Percentiles rank a stretch among this genome's conserved stretches.
Conservation (phyloP, 2,329 filamentous ascomycete species). For the Mollisiaceae sp. region DNA sequence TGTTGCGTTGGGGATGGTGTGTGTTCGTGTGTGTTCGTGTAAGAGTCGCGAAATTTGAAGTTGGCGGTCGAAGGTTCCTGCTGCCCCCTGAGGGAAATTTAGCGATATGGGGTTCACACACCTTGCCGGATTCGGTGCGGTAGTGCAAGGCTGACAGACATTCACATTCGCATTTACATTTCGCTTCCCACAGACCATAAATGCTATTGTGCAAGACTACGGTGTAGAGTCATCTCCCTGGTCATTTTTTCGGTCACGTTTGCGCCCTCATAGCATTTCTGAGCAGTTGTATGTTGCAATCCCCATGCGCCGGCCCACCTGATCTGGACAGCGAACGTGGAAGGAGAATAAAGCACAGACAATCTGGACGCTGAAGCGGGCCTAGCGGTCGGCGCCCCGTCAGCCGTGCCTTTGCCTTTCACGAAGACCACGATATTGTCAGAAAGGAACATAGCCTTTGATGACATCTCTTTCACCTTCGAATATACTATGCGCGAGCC, state of each 20-base stretch:
- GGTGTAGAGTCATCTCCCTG: too few relatives aligned
- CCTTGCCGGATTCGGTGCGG: conserved; percentile 21
- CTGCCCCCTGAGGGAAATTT: conserved; percentile 28
- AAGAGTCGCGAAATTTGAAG: conserved; percentile 37
- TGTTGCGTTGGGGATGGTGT: conserved; percentile 24
- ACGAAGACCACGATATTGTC: background rate
- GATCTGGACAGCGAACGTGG: background rate
- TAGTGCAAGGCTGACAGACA: conserved; percentile 11
- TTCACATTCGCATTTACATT: too few relatives aligned
- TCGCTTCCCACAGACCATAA: too few relatives aligned
- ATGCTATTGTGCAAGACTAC: too few relatives aligned
- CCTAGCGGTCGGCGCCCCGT: conserved; percentile 5
- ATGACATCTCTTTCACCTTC: background rate
- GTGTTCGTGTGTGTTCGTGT: conserved; percentile 19
- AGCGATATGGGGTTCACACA: conserved; percentile 34
- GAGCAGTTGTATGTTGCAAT: too few relatives aligned
- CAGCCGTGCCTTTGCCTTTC: background rate
- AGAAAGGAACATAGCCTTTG: background rate
- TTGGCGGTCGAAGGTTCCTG: conserved; percentile 34
- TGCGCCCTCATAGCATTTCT: too few relatives aligned
- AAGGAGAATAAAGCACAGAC: conserved; percentile 11
- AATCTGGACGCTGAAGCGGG: background rate
- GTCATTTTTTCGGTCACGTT: too few relatives aligned
- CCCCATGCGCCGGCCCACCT: too few relatives aligned
- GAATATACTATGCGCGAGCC: background rate